Conservation (phyloP, 202 grass and related monocot genomes). For the Panicum hallii region DNA sequence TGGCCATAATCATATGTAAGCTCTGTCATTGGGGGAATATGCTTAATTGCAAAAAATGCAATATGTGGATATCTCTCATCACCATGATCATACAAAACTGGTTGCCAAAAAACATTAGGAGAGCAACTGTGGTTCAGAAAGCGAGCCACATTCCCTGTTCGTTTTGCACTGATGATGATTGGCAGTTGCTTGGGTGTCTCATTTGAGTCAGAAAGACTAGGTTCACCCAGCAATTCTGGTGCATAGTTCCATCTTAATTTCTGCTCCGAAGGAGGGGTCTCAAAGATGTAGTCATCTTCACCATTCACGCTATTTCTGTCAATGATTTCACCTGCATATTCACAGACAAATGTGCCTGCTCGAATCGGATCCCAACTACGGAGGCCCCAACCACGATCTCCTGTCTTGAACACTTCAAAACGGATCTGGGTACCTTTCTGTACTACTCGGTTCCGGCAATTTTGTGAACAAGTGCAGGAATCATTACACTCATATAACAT, state of each 20-base stretch:
- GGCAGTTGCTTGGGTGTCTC: conserved; percentile 58
- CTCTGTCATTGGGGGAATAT: conserved; percentile 88
- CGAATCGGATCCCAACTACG: conserved; percentile 85
- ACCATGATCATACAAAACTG: conserved; percentile 72
- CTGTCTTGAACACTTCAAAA: conserved; percentile 88
- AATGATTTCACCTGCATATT: conserved; percentile 80
- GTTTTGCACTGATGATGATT: conserved; percentile 69
- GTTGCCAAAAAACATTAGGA: conserved; percentile 88
- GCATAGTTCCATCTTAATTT: conserved; percentile 81
- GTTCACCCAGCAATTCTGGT: conserved; percentile 71
- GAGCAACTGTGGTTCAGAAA: conserved; percentile 91
- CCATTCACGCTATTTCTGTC: conserved; percentile 45
- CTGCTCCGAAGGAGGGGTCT: conserved; percentile 51
- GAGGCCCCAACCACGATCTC: conserved; percentile 74
- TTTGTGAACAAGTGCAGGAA: conserved; percentile 65
- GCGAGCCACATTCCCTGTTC: conserved; percentile 67
- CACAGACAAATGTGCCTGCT: conserved; percentile 79
- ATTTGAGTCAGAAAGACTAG: conserved; percentile 57
- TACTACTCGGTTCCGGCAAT: conserved; percentile 72
- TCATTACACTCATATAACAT: conserved; percentile 70
- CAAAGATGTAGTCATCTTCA: conserved; percentile 69
- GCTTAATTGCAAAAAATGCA: conserved; percentile 80
- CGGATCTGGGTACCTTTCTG: conserved; percentile 67
- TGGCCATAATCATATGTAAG: conserved; percentile 85
- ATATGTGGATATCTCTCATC: conserved; percentile 72